Conservation (phyloP, 257 asterid species). For the Penstemon newberryi region DNA sequence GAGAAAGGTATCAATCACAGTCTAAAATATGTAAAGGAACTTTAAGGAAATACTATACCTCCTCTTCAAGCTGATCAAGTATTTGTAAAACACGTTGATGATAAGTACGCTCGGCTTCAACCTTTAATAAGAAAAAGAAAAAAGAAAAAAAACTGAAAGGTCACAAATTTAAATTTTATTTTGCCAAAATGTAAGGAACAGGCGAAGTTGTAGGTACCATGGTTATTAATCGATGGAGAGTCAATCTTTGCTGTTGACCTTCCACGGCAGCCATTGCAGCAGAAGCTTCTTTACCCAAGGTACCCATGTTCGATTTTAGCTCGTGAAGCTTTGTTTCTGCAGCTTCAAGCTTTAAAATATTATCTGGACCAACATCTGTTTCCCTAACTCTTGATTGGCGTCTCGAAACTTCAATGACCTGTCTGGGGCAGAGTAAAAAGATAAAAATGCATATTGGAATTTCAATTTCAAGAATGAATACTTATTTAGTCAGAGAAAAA, state of each 20-base stretch:
- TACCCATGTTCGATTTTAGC: slow-evolving; percentile 60
- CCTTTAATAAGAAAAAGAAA: slow-evolving; percentile 36
- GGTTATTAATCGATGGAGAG: slow-evolving; percentile 58
- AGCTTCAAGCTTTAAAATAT: slow-evolving; percentile 48
- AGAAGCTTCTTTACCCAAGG: slow-evolving; percentile 62
- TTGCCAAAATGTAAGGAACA: slow-evolving; percentile 3
- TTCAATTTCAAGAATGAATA: neutral
- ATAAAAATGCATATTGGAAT: neutral
- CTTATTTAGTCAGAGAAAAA: neutral
- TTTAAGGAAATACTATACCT: slow-evolving; percentile 43
- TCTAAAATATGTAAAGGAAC: neutral
- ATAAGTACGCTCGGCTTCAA: slow-evolving; percentile 66
- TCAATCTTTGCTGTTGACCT: slow-evolving; percentile 63
- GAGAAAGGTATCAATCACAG: slow-evolving; percentile 14
- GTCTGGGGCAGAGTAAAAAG: slow-evolving; percentile 33
- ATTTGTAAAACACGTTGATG: slow-evolving; percentile 58
- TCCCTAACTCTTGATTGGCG: slow-evolving; percentile 61
- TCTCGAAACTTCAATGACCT: slow-evolving; percentile 69
- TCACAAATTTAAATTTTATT: neutral
- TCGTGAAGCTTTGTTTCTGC: slow-evolving; percentile 62
- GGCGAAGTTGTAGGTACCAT: slow-evolving; percentile 39
- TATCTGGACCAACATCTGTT: slow-evolving; percentile 44
- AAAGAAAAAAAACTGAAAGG: slow-evolving; percentile 1
- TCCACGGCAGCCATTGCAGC: slow-evolving; percentile 74
- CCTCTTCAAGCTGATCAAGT: slow-evolving; percentile 70